phyloP scores from a whole-genome alignment of 805 yeast genomes.

The Diddensiella santjacobensis region DNA sequence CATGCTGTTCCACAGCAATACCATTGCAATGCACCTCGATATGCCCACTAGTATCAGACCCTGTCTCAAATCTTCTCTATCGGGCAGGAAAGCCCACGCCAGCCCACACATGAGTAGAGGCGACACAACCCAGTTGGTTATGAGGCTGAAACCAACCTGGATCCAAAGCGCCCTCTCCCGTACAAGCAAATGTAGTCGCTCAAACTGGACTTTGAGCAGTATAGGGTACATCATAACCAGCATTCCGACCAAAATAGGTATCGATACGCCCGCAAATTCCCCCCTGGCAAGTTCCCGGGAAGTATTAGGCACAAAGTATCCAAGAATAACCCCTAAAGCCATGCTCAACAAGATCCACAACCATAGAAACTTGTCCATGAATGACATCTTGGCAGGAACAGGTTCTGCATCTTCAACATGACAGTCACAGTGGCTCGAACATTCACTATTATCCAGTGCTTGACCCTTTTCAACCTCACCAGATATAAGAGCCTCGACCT shows the following conservation, averaged over 20 bases:
- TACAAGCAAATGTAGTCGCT: conserved; percentile 35
- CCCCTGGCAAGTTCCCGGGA: conserved; percentile 21
- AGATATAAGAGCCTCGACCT: neutral
- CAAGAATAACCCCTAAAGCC: conserved; percentile 27
- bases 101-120: conserved; percentile 53
- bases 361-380: conserved; percentile 26
- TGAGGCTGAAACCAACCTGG: conserved; percentile 39
- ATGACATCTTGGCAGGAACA: conserved; percentile 11
- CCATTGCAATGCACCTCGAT: conserved; percentile 64
- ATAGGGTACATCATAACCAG: conserved; percentile 58
- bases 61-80: conserved; percentile 43
- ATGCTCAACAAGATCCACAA: conserved; percentile 28
- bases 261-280: conserved; percentile 25
- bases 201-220: conserved; percentile 52
- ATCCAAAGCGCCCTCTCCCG: conserved; percentile 24
- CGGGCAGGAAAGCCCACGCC: conserved; percentile 50
- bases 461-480: neutral
- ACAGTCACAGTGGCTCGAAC: neutral
- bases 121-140: conserved; percentile 53
- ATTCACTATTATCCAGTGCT: neutral
- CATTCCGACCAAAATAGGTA: conserved; percentile 42
- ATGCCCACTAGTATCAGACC: conserved; percentile 56
- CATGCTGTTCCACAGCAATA: conserved; percentile 52
- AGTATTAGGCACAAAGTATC: conserved; percentile 25
- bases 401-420: neutral